Percentiles rank a stretch among this genome's conserved stretches.
Conservation (phyloP, 1,139 yeast species). For the Saccharomycopsis crataegensis region DNA sequence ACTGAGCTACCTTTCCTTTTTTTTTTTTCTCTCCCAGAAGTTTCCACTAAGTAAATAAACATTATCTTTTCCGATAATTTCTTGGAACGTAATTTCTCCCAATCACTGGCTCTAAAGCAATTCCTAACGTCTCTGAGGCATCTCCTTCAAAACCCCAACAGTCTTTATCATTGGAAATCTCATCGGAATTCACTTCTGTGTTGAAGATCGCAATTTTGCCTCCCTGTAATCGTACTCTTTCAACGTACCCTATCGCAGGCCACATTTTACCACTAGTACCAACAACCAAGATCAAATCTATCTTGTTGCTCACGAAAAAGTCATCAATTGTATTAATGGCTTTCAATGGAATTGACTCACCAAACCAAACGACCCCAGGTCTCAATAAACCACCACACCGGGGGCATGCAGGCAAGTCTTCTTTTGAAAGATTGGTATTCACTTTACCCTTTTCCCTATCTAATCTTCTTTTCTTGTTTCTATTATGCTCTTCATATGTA, state of each 20-base stretch:
- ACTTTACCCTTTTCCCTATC: conserved; percentile 15
- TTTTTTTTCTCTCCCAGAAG: too few species aligned
- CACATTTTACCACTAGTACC: conserved; percentile 84
- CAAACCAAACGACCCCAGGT: conserved; percentile 93
- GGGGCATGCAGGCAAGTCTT: conserved; percentile 72
- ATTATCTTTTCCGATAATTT: conserved; percentile 1
- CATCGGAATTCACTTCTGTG: conserved; percentile 47
- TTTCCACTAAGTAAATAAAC: background rate
- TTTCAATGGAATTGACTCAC: conserved; percentile 67
- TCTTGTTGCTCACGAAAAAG: conserved; percentile 49
- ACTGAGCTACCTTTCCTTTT: too few species aligned
- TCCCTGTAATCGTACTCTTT: conserved; percentile 61
- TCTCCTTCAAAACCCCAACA: conserved; percentile 77
- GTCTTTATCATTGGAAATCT: conserved; percentile 34
- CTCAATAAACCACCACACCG: conserved; percentile 57
- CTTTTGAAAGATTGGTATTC: conserved; percentile 3
- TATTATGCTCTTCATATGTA: conserved; percentile 10
- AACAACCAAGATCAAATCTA: conserved; percentile 71
- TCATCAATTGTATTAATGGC: conserved; percentile 62
- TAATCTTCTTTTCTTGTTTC: conserved; percentile 19
- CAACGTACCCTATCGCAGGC: conserved; percentile 90
- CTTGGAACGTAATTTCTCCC: conserved; percentile 27
- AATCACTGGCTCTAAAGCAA: conserved; percentile 49
- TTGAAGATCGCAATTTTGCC: conserved; percentile 83
- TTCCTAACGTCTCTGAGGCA: conserved; percentile 64